These are phyloP conservation scores for Quercus dentata DNA, from an alignment of 306 rosid genomes.

Conservation along the genomic window DNA sequence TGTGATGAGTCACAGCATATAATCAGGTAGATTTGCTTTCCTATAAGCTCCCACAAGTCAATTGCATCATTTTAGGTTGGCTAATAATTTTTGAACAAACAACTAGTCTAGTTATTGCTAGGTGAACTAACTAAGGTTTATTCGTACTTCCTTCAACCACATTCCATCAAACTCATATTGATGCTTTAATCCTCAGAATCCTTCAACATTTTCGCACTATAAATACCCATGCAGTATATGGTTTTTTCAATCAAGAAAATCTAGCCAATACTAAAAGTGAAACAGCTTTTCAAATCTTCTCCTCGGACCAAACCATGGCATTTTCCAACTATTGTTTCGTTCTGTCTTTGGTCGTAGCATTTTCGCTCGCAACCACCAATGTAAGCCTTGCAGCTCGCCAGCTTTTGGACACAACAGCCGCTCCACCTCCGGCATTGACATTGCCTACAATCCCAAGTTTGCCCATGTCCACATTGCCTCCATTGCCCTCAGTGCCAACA, in stretches of 20 bases:
- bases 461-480: constrained; percentile 13
- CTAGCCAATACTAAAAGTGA: background rate
- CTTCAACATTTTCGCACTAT: background rate
- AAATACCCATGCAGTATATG: background rate
- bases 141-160: background rate
- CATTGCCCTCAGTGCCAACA: constrained; percentile 4
- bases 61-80: background rate
- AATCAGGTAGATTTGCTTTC: too few species aligned
- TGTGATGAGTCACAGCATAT: too few species aligned
- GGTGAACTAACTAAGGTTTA: constrained; percentile 6
- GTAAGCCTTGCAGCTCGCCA: constrained; percentile 25
- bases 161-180: constrained; percentile 10
- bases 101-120: background rate
- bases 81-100: background rate
- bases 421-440: constrained; percentile 25
- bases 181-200: background rate
- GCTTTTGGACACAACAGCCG: constrained; percentile 25
- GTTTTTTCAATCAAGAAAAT: background rate
- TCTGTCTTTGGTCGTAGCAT: background rate
- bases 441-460: constrained; percentile 20
- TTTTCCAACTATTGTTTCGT: background rate
- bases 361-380: constrained; percentile 19
- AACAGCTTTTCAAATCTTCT: background rate
- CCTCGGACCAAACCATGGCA: background rate
- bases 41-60: background rate